phyloP scores from a whole-genome alignment of 306 rosid genomes.

The Mimosa pudica region DNA sequence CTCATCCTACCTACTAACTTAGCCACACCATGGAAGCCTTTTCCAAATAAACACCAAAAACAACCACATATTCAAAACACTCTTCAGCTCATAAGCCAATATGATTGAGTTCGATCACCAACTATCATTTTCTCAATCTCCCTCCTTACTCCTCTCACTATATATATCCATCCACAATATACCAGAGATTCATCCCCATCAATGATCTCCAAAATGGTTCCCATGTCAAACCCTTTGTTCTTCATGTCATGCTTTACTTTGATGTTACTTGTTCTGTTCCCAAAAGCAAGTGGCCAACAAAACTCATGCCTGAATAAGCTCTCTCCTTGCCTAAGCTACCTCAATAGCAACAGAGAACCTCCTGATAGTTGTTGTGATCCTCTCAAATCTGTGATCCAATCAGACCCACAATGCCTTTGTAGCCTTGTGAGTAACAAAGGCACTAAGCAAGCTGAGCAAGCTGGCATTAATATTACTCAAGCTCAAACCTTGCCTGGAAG shows the following conservation, averaged over 20 bases:
- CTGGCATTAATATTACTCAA: constrained; percentile 54
- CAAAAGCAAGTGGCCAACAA: constrained; percentile 36
- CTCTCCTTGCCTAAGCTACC: constrained; percentile 56
- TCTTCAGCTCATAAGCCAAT: not conserved
- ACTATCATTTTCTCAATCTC: not conserved
- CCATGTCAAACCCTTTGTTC: not conserved
- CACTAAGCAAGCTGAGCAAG: constrained; percentile 50
- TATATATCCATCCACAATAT: not conserved
- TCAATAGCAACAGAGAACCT: constrained; percentile 56
- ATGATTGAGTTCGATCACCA: constrained; percentile 8
- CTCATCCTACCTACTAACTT: not conserved
- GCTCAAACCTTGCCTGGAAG: constrained; percentile 50
- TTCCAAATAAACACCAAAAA: not conserved
- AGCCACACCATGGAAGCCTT: constrained; percentile 2
- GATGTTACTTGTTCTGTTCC: not conserved
- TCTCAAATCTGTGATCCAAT: constrained; percentile 51
- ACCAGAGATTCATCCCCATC: not conserved
- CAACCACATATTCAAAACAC: not conserved
- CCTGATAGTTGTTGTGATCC: constrained; percentile 62
- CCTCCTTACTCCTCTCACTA: not conserved
- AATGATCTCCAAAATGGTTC: not conserved
- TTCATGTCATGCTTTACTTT: constrained; percentile 15
- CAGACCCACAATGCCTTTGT: constrained; percentile 55
- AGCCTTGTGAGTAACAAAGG: constrained; percentile 56
- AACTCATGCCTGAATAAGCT: constrained; percentile 49